phyloP scores from a whole-genome alignment of 2,329 filamentous ascomycete genomes.

The Tolypocladium nubicola region DNA sequence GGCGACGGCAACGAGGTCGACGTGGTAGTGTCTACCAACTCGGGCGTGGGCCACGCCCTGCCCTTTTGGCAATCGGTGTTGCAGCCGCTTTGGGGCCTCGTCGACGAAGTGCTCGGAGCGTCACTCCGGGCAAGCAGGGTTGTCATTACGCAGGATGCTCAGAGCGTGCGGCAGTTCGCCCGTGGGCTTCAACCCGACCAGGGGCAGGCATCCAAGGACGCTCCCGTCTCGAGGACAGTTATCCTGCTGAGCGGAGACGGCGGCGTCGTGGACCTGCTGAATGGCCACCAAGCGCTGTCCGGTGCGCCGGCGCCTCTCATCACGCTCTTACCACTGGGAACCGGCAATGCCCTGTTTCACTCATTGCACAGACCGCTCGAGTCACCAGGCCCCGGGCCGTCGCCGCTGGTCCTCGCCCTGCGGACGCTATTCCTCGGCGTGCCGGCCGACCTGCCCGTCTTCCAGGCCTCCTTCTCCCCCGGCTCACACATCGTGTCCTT shows the following conservation, averaged over 20 bases:
- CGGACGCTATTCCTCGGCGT: conserved; percentile 49
- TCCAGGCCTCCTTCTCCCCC: conserved; percentile 49
- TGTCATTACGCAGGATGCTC: conserved; percentile 51
- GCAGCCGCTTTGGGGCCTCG: conserved; percentile 38
- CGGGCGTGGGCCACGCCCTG: conserved; percentile 49
- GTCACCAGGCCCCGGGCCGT: conserved; percentile 28
- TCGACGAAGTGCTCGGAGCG: conserved; percentile 18
- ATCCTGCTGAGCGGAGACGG: conserved; percentile 83
- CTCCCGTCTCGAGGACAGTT: conserved; percentile 37
- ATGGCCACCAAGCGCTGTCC: conserved; percentile 30
- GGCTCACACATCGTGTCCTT: conserved; percentile 40
- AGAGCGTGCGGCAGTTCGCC: conserved; percentile 57
- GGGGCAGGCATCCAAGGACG: conserved; percentile 16
- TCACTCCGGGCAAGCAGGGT: conserved; percentile 17
- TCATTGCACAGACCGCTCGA: conserved; percentile 46
- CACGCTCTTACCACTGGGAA: conserved; percentile 49
- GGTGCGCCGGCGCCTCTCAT: conserved; percentile 28
- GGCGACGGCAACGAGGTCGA: conserved; percentile 31
- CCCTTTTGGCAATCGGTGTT: conserved; percentile 46
- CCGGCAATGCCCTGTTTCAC: conserved; percentile 55
- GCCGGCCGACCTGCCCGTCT: conserved; percentile 47
- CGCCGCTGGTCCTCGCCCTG: conserved; percentile 37
- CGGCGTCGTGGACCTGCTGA: conserved; percentile 72
- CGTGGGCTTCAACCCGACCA: conserved; percentile 21
- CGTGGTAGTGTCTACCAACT: conserved; percentile 56